Evolutionary conservation across 495 filamentous ascomycete species (phyloP).

Genomic region (Penicillium taxi): DNA sequence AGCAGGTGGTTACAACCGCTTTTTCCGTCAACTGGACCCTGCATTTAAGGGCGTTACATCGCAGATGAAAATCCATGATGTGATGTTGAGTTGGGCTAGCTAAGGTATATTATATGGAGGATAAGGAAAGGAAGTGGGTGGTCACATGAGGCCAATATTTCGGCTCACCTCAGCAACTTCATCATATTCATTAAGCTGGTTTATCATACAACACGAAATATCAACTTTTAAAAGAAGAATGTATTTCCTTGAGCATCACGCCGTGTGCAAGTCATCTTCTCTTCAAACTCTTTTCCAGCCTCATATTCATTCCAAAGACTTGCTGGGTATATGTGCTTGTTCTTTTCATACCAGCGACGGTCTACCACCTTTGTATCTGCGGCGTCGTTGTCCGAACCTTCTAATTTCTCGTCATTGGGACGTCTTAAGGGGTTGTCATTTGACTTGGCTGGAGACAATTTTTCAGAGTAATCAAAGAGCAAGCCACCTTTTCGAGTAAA

Average conservation of each 20-base stretch:
- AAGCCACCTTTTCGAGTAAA: conserved; percentile 44
- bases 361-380: conserved; percentile 91
- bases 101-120: conserved; percentile 1
- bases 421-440: conserved; percentile 40
- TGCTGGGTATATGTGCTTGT: conserved; percentile 96
- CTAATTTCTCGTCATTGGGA: conserved; percentile 47
- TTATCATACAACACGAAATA: conserved; percentile 5
- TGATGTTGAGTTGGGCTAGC: not conserved
- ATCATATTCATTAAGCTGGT: conserved; percentile 11
- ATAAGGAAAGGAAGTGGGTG: conserved; percentile 1
- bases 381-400: conserved; percentile 73
- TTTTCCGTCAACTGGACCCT: conserved; percentile 61
- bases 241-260: conserved; percentile 82
- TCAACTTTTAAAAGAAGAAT: conserved; percentile 68
- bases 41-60: conserved; percentile 81
- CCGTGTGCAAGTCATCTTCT: conserved; percentile 53
- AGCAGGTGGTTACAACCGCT: conserved; percentile 88
- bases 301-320: conserved; percentile 96
- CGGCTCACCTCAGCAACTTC: conserved; percentile 8
- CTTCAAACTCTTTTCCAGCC: conserved; percentile 74
- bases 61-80: conserved; percentile 62
- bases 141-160: conserved; percentile 13
- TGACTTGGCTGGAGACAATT: conserved; percentile 33
- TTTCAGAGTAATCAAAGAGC: conserved; percentile 72
- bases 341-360: conserved; percentile 89